Conservation (phyloP, 768 basidiomycete species). For the Tremella mesenterica region DNA sequence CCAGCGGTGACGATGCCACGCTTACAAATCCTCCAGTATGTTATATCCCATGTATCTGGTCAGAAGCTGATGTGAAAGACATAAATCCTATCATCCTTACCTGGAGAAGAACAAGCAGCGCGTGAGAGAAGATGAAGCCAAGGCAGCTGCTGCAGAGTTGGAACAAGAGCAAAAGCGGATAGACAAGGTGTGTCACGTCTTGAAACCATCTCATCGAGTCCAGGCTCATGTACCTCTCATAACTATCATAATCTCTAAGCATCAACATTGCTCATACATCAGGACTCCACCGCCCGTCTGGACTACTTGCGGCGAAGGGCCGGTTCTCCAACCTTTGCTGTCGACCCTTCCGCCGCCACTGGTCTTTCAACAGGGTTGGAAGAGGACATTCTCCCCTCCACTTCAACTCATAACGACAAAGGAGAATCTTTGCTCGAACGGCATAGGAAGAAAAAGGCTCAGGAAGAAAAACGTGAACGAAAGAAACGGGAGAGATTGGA, state of each 20-base stretch:
- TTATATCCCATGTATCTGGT: neutral
- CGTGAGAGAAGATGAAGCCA: conserved; percentile 44
- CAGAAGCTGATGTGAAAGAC: conserved; percentile 10
- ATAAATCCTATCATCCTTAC: conserved; percentile 46
- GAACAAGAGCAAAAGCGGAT: conserved; percentile 34
- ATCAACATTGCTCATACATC: neutral
- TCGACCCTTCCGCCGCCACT: neutral
- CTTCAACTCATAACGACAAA: conserved; percentile 8
- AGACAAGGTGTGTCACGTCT: conserved; percentile 26
- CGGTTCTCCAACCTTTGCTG: conserved; percentile 21
- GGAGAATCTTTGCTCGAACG: conserved; percentile 13
- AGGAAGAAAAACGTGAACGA: conserved; percentile 35
- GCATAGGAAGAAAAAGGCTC: conserved; percentile 27
- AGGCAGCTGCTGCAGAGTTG: conserved; percentile 35
- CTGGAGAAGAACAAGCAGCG: conserved; percentile 45
- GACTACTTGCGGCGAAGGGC: conserved; percentile 31
- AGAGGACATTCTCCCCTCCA: conserved; percentile 34
- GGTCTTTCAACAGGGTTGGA: neutral
- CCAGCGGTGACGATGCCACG: conserved; percentile 42
- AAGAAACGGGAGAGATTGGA: conserved; percentile 35
- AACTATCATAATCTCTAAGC: too few relatives aligned
- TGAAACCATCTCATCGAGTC: neutral
- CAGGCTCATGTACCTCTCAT: neutral
- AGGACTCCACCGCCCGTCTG: conserved; percentile 40
- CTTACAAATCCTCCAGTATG: conserved; percentile 44